Evolutionary conservation across 768 basidiomycete genomes (phyloP), one percentile per base, ranked within the genome.

Genomic region (Cystobasidium tubakii): DNA sequence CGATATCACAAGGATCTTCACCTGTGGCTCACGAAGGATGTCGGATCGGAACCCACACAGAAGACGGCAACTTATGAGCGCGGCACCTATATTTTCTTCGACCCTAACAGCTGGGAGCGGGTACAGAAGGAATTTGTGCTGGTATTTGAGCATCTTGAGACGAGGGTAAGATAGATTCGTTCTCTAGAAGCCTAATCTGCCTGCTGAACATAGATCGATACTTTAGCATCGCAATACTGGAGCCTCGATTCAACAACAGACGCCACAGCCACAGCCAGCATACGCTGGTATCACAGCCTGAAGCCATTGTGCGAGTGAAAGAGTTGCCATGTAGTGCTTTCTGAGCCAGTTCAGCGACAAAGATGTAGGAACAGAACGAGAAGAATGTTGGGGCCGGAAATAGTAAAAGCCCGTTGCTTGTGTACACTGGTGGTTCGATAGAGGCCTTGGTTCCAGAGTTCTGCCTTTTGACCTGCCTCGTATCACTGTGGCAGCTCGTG

Each of bases 1-100:
- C 85, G 94, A 74, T 96, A 89, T 82, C 93, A 96, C 86, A 96
- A 93, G 81, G 91, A 92, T 78, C 84, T 91, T 63, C 88, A 88
- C 50, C 81, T 91, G 86, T 87, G 88, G 88, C 82, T 96, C 82
- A 94, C 91, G 57, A 94, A 94, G 79, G 92, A 95, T 81, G 88
- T 86, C 43, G 89, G 89, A 25, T 88, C 89, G 67, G 79, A 81
- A 66, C 79, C 80, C 34, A 79, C 79, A 27, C 79, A 81, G 60
- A 81, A 81, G 78, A 79, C 77, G 39, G 74, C 76, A 13, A 90
- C 63, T 87, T 82, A 90, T 78, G 91, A 96, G 81, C 87, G 89
- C 77, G 92, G 93, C 31, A 86, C 88, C 66, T 95, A 94, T 83
- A 90, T 91, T 62, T 90, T 87, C 84, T 94, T 92, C 60, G 75